Evolutionary conservation across 2,329 filamentous ascomycete species (phyloP).

Genomic region (Aspergillus amoenus): DNA sequence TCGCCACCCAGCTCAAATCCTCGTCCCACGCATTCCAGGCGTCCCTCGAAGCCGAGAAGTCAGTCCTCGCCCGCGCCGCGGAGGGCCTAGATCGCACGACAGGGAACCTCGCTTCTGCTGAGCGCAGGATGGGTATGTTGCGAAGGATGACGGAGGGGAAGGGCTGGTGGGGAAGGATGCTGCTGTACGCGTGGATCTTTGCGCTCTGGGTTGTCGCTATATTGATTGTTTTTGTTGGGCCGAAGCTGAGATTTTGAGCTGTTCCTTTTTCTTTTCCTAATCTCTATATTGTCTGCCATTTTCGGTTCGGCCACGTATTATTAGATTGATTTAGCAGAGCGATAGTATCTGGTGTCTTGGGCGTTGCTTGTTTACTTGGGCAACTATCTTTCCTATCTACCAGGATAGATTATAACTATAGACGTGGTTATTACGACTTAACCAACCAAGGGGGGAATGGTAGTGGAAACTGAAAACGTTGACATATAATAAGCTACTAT

Average conservation of each 20-base stretch:
- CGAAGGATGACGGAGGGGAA: constrained; percentile 80
- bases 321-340: constrained; percentile 1
- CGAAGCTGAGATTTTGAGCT: constrained; percentile 78
- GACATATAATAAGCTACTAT: constrained; percentile 27
- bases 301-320: background rate
- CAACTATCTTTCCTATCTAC: background rate
- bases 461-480: constrained; percentile 18
- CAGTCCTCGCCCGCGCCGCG: constrained; percentile 68
- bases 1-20: constrained; percentile 75
- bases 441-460: background rate
- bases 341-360: background rate
- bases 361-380: background rate
- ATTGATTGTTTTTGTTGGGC: constrained; percentile 78
- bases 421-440: background rate
- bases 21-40: constrained; percentile 70
- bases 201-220: constrained; percentile 76
- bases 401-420: background rate
- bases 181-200: constrained; percentile 81
- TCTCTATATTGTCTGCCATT: background rate
- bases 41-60: constrained; percentile 72
- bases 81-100: constrained; percentile 76
- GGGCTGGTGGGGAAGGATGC: constrained; percentile 80
- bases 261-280: background rate
- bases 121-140: constrained; percentile 73
- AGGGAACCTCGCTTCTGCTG: constrained; percentile 72